Evolutionary conservation across 768 basidiomycete species (phyloP).

Genomic region (Suillus ampliporus): DNA sequence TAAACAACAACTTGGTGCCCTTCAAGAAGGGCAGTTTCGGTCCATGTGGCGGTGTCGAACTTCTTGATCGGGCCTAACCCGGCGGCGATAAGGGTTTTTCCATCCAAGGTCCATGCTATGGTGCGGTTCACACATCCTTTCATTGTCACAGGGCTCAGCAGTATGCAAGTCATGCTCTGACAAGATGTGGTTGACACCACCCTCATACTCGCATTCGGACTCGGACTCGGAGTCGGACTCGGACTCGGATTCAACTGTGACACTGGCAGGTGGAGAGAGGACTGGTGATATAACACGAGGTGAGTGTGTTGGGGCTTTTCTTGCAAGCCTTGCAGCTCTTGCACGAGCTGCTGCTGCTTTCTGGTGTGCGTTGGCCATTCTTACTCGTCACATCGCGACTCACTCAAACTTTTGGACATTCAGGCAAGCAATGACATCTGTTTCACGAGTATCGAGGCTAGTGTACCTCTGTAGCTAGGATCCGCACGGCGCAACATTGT

Average conservation of each 20-base stretch:
- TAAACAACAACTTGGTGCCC: no score
- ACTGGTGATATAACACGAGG: neutral
- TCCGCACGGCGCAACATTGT: no score
- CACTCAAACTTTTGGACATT: neutral
- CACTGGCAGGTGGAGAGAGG: neutral
- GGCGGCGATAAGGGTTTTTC: no score
- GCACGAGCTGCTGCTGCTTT: conserved; percentile 8
- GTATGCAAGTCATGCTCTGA: neutral
- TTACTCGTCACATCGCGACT: neutral
- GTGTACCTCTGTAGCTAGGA: neutral
- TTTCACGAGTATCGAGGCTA: neutral
- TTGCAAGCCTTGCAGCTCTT: conserved; percentile 5
- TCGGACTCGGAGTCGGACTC: no score
- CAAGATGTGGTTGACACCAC: conserved; percentile 1
- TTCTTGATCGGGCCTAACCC: no score
- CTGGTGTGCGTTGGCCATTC: neutral
- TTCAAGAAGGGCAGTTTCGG: no score
- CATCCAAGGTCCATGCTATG: no score
- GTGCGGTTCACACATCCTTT: no score
- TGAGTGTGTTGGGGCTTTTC: neutral
- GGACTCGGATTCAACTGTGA: conserved; percentile 1
- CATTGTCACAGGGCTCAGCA: neutral
- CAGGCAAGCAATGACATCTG: neutral
- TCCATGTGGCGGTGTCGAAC: no score
- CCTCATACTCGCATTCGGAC: neutral